These are phyloP conservation scores for Solidago caesia DNA, from an alignment of 129 eudicot genomes.

Conservation along the genomic window DNA sequence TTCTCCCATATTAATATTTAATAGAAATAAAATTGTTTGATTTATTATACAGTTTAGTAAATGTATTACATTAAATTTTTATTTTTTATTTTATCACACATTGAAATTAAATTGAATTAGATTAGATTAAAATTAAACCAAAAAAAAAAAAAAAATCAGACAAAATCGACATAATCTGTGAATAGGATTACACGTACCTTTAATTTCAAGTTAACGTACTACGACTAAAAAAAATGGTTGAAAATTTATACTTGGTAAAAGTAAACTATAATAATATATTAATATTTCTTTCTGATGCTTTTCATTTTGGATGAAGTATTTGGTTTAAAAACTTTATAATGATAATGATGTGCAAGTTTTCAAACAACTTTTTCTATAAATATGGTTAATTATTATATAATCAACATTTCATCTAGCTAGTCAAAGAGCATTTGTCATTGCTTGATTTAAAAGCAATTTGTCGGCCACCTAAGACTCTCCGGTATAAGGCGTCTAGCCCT, in stretches of 20 bases:
- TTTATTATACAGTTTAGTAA: background rate
- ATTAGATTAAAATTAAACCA: background rate
- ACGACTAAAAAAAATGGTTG: too few relatives aligned
- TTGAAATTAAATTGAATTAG: background rate
- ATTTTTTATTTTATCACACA: background rate
- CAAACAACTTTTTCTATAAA: background rate
- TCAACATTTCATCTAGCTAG: constrained; percentile 16
- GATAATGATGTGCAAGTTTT: background rate
- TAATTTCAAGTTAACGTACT: too few relatives aligned
- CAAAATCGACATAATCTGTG: background rate
- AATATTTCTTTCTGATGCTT: background rate
- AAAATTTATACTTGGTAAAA: too few relatives aligned
- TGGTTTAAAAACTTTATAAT: constrained; percentile 7
- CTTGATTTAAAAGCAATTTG: constrained; percentile 13
- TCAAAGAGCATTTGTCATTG: constrained; percentile 24
- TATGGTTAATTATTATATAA: constrained; percentile 8
- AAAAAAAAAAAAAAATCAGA: background rate
- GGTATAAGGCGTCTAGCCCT: too few relatives aligned
- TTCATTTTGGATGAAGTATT: background rate
- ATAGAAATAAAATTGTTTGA: too few relatives aligned
- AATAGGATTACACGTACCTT: too few relatives aligned
- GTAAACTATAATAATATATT: too few relatives aligned
- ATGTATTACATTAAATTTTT: too few relatives aligned
- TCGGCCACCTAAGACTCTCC: constrained; percentile 10
- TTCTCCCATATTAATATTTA: background rate